Evolutionary conservation across 257 asterid species (phyloP), one percentile per base, ranked within the genome.

Genomic region (Plantago ovata): DNA sequence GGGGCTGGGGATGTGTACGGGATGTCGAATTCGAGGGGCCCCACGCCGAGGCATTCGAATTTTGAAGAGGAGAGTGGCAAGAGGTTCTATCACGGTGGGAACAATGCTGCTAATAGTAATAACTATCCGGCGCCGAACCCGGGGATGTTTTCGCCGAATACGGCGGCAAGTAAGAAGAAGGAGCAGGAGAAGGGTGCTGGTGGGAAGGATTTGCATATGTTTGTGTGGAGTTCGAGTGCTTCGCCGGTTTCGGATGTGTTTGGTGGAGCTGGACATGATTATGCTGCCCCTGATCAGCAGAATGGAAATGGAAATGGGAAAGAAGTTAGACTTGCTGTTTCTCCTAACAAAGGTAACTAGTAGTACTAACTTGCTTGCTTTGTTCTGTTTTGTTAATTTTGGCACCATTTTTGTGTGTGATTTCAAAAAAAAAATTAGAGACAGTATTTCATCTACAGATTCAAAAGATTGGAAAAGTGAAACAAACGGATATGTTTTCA

Each of bases 91-190:
- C 69, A 72, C 36, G 75, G 73, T 16, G 50, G 50, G 21, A 21
- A 13, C 20, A 20, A 47, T 20, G 33, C 0, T 38, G 67, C 48
- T 16, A 38, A 50, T 36, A 20, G 7, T 9, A 53, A 62, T 41
- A 47, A 71, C 44, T 84, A 84, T 56, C 89, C 94, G 16, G 81
- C 84, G 5, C 94, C 94, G 1, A 84, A 81, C 39, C 77, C 84
- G 16, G 93, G 81, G 3, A 76, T 84, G 80, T 84, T 81, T 57
- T 84, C 93, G 23, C 78, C 78, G 0, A 53, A 49, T 32, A 53
- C 9, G 67, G 52, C 3, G 22, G 47, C 7, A 23, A 41, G 32
- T 19, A 38, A 38, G 14, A 76, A 68, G 62, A 65, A 50, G 18
- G 60, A 43, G 68, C 62, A 54, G 10, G 57, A n/a, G 38, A 66